Percentiles rank a stretch among this genome's conserved stretches.
phyloP scores from a whole-genome alignment of 2,329 filamentous ascomycete species.

The Chaetomiaceae sp. region DNA sequence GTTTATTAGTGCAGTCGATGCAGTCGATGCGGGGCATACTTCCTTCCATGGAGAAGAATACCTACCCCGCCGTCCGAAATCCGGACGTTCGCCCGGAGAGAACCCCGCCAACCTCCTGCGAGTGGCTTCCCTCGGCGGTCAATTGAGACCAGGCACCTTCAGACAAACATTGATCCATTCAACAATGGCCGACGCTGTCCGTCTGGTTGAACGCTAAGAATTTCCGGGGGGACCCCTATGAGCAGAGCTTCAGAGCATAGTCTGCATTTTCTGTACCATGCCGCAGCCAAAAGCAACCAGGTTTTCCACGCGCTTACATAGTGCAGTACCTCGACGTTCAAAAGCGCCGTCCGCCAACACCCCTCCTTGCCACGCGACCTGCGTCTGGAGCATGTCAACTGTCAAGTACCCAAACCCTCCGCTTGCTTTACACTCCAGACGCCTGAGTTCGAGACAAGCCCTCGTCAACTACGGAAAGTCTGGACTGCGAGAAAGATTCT shows the following conservation, averaged over 20 bases:
- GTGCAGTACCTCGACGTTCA: not conserved
- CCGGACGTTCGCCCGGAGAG: no score
- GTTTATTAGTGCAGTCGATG: no score
- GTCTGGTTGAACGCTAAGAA: no score
- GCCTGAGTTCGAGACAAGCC: not conserved
- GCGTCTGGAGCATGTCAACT: not conserved
- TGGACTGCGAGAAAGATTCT: conserved; percentile 20
- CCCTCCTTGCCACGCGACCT: conserved; percentile 2
- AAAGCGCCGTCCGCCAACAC: conserved; percentile 4
- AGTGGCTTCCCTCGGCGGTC: not conserved
- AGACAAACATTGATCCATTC: no score
- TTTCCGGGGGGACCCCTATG: conserved; percentile 1
- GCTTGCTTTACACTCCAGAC: not conserved
- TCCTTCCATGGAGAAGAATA: no score
- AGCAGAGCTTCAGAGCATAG: conserved; percentile 10
- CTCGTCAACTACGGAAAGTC: conserved; percentile 9
- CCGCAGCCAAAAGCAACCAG: not conserved
- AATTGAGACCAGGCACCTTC: not conserved
- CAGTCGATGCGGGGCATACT: no score
- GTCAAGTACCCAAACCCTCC: not conserved
- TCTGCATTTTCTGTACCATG: conserved; percentile 4
- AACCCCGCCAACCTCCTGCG: no score
- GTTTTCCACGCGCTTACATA: not conserved
- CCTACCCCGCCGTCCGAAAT: no score
- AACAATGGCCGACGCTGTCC: no score